Conservation (phyloP, 352 stramenopile genomes). For the Phytophthora sp. region DNA sequence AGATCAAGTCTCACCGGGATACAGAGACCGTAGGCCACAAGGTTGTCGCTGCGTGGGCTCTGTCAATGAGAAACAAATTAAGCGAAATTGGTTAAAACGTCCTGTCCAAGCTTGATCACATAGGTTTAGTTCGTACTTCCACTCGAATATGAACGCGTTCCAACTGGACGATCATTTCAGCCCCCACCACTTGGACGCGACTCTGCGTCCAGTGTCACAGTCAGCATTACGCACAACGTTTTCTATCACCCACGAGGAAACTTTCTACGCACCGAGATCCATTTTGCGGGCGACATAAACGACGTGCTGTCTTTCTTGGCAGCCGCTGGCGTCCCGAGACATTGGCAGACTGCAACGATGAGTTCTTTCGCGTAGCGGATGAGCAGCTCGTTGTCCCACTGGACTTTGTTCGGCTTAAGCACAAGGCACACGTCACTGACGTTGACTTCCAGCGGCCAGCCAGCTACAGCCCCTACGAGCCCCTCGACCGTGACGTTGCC, state of each 20-base stretch:
- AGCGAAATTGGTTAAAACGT: background rate
- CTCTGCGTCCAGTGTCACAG: conserved; percentile 33
- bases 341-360: conserved; percentile 62
- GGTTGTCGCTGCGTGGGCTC: conserved; percentile 46
- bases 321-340: conserved; percentile 37
- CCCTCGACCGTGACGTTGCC: conserved; percentile 73
- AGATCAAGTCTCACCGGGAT: conserved; percentile 68
- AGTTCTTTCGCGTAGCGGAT: conserved; percentile 77
- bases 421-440: conserved; percentile 72
- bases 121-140: conserved; percentile 44
- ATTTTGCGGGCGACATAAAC: conserved; percentile 64
- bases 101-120: too few species aligned
- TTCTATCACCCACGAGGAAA: background rate
- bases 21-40: conserved; percentile 63
- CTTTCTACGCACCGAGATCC: conserved; percentile 49
- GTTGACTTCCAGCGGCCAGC: conserved; percentile 56
- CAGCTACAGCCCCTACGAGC: conserved; percentile 59
- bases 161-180: conserved; percentile 65
- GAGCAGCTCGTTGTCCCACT: conserved; percentile 74
- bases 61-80: conserved; percentile 19
- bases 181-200: conserved; percentile 51
- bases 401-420: conserved; percentile 54
- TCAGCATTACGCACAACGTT: background rate
- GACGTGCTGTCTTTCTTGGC: conserved; percentile 38
- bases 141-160: conserved; percentile 73